Conservation (phyloP, 2,329 filamentous ascomycete species). For the Rhynchosporium graminicola region DNA sequence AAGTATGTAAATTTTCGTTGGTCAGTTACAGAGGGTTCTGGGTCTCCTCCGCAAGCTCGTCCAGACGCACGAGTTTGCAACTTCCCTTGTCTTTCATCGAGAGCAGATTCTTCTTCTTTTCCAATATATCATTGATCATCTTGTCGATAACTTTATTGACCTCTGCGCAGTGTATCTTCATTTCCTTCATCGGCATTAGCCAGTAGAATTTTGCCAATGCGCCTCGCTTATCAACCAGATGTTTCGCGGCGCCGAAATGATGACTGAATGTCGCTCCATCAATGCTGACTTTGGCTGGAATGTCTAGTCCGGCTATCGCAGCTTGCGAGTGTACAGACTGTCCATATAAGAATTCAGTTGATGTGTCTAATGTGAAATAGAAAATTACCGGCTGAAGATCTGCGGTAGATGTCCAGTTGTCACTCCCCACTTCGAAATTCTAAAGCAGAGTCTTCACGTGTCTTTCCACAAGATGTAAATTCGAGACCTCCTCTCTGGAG, state of each 20-base stretch:
- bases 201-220: constrained; percentile 48
- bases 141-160: constrained; percentile 29
- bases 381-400: constrained; percentile 65
- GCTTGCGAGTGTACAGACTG: constrained; percentile 37
- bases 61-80: constrained; percentile 47
- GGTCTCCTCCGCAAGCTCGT: constrained; percentile 45
- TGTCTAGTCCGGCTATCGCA: constrained; percentile 25
- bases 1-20: constrained; percentile 38
- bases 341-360: constrained; percentile 67
- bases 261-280: constrained; percentile 22
- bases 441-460: constrained; percentile 41
- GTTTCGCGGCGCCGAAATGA: constrained; percentile 36
- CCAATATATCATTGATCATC: constrained; percentile 25
- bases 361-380: constrained; percentile 63
- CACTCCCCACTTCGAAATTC: constrained; percentile 23
- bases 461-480: constrained; percentile 47
- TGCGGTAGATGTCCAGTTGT: constrained; percentile 46
- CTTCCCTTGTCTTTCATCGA: constrained; percentile 24
- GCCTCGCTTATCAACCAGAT: constrained; percentile 43
- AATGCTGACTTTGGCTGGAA: constrained; percentile 25
- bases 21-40: constrained; percentile 27
- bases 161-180: constrained; percentile 32
- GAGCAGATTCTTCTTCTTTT: constrained; percentile 9
- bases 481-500: constrained; percentile 46
- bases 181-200: constrained; percentile 44